Evolutionary conservation across 1,284 basidiomycete genomes (phyloP).

Genomic region (Malassezia furfur): DNA sequence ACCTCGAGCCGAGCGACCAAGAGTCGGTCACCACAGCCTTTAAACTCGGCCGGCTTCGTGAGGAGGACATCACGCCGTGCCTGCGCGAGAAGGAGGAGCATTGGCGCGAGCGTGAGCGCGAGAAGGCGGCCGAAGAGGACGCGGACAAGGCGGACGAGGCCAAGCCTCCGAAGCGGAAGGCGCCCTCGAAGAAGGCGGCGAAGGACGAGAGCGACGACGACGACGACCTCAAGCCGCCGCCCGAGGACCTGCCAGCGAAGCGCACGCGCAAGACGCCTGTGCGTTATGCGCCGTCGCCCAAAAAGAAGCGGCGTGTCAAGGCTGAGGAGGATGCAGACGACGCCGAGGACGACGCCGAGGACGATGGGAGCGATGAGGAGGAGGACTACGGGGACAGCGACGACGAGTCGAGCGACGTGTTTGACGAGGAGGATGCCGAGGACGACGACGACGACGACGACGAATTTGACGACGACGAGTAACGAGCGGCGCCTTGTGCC

Average conservation of each 20-base stretch:
- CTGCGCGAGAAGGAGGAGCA: slow-evolving; percentile 9
- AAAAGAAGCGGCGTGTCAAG: slow-evolving; percentile 21
- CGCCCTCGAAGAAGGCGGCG: neutral
- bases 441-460: slow-evolving; percentile 6
- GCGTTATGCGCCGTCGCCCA: neutral
- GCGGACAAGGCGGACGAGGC: neutral
- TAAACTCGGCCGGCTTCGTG: slow-evolving; percentile 11
- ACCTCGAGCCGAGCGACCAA: slow-evolving; percentile 8
- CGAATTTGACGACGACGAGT: slow-evolving; percentile 6
- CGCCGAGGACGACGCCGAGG: neutral
- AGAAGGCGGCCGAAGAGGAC: neutral
- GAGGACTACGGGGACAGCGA: slow-evolving; percentile 3
- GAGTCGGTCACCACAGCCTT: slow-evolving; percentile 11
- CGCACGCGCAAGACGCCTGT: slow-evolving; percentile 4
- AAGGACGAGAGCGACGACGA: slow-evolving; percentile 1
- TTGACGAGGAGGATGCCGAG: neutral
- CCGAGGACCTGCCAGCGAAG: slow-evolving; percentile 11
- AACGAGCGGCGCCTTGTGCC: neutral
- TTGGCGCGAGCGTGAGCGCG: neutral
- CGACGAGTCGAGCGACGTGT: neutral
- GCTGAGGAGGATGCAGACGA: neutral
- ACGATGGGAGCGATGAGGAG: neutral
- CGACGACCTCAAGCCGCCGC: neutral
- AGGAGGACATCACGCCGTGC: slow-evolving; percentile 10
- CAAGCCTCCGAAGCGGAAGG: neutral